A percentile compares a stretch with the other conserved stretches of the same genome.
phyloP scores from a whole-genome alignment of 1,284 basidiomycete genomes.

The Cystobasidium sp. region DNA sequence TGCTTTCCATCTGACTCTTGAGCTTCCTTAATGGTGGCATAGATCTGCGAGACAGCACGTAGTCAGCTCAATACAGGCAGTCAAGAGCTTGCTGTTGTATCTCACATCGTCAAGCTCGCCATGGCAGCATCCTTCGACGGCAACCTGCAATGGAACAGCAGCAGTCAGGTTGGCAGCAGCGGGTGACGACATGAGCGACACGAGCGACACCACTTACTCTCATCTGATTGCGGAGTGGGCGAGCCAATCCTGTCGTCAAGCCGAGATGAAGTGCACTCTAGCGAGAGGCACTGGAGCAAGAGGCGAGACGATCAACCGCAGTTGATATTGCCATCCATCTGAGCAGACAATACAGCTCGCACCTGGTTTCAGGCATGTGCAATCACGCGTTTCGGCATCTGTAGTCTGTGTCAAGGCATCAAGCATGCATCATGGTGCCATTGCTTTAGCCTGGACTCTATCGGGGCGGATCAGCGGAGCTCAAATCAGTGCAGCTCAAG shows the following conservation, averaged over 20 bases:
- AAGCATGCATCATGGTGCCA: too few relatives aligned
- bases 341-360: too few relatives aligned
- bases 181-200: background rate
- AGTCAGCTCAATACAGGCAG: background rate
- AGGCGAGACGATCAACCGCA: too few relatives aligned
- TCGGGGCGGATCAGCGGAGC: too few relatives aligned
- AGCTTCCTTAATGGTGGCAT: conserved; percentile 71
- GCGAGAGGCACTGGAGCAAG: background rate
- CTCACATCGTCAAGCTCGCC: conserved; percentile 71
- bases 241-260: background rate
- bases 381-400: too few relatives aligned
- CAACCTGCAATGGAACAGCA: conserved; percentile 66
- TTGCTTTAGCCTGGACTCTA: too few relatives aligned
- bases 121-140: conserved; percentile 94
- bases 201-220: background rate
- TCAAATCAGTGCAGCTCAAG: too few relatives aligned
- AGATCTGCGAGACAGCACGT: conserved; percentile 63
- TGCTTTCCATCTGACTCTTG: conserved; percentile 68
- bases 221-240: background rate
- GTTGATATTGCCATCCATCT: too few relatives aligned
- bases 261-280: too few relatives aligned
- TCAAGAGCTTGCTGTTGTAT: background rate
- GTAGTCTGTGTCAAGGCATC: too few relatives aligned
- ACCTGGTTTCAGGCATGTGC: too few relatives aligned
- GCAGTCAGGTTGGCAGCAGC: background rate